These are phyloP conservation scores for Leccinum imitatum DNA, from an alignment of 768 basidiomycete species.

Conservation along the genomic window DNA sequence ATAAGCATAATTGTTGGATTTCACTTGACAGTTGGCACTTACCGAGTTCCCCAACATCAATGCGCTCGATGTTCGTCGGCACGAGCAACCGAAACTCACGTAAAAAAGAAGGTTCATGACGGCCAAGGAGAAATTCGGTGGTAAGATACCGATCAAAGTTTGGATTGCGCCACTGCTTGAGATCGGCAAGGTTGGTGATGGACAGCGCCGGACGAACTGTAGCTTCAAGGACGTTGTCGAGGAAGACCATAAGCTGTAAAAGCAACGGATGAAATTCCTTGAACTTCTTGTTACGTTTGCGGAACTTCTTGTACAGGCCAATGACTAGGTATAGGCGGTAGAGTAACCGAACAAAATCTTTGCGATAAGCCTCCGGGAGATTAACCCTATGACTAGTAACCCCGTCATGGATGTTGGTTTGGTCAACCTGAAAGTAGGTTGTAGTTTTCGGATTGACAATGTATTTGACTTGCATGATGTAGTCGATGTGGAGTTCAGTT, in stretches of 20 bases:
- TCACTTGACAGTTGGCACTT: background rate
- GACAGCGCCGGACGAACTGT: background rate
- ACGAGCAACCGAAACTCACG: background rate
- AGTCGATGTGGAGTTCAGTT: background rate
- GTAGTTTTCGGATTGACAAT: background rate
- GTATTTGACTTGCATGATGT: background rate
- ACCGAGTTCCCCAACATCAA: background rate
- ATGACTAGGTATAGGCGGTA: background rate
- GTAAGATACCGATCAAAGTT: background rate
- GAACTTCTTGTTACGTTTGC: background rate
- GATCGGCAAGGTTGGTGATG: background rate
- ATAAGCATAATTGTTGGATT: too few species aligned
- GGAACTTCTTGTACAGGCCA: background rate
- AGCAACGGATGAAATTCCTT: background rate
- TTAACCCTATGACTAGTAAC: background rate
- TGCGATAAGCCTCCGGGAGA: background rate
- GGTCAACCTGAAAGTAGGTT: background rate
- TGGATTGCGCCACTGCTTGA: background rate
- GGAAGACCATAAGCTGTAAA: background rate
- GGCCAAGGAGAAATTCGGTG: background rate
- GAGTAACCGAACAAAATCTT: background rate
- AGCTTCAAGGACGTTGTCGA: background rate
- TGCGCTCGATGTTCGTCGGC: background rate
- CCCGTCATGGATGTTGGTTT: background rate
- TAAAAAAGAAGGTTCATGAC: background rate